phyloP scores from a whole-genome alignment of 225 moss, liverwort and hornwort genomes.

The Marchantia polymorpha region DNA sequence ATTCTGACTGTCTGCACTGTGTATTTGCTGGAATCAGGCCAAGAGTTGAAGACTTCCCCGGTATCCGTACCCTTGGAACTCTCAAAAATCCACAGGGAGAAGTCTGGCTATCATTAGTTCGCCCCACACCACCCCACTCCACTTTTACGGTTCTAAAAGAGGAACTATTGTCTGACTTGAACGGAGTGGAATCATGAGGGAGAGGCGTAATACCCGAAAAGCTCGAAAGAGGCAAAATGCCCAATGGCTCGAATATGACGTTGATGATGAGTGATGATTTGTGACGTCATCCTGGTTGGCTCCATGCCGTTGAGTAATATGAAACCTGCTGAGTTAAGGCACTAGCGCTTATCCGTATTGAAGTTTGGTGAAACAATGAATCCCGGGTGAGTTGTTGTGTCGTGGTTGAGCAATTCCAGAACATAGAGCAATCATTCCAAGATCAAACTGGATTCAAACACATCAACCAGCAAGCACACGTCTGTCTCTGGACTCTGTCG shows the following conservation, averaged over 20 bases:
- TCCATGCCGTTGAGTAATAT: too few species aligned
- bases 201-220: not conserved
- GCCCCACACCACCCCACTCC: too few species aligned
- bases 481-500: not conserved
- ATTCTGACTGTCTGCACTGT: too few species aligned
- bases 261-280: not conserved
- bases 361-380: not conserved
- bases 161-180: too few species aligned
- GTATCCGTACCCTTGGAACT: too few species aligned
- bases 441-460: not conserved
- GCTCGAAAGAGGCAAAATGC: not conserved
- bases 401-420: not conserved
- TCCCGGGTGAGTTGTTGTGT: not conserved
- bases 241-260: not conserved
- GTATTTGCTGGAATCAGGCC: too few species aligned
- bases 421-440: not conserved
- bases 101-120: too few species aligned
- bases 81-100: too few species aligned
- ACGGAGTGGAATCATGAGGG: not conserved
- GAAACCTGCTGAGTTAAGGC: too few species aligned
- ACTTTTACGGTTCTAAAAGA: too few species aligned
- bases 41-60: too few species aligned
- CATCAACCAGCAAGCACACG: too few species aligned
- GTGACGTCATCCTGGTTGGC: not conserved
- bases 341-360: not conserved